Percentiles rank a stretch among this genome's conserved stretches.
These are phyloP conservation scores for Linnemannia zychae DNA, from an alignment of 192 early-diverging fungal species.

Conservation along the genomic window DNA sequence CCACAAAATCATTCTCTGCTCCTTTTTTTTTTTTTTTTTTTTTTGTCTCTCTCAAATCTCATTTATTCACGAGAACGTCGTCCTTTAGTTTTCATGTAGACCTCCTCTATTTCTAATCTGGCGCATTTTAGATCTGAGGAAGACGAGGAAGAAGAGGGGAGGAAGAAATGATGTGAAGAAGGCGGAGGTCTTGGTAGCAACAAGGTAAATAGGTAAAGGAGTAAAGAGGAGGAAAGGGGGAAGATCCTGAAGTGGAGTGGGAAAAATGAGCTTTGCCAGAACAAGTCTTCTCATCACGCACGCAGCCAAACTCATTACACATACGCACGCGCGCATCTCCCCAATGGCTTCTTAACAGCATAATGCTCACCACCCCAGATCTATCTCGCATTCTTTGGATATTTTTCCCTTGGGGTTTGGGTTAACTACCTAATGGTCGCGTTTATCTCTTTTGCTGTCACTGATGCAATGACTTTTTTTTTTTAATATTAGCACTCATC, in stretches of 20 bases:
- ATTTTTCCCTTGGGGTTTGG: neutral
- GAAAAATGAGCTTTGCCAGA: neutral
- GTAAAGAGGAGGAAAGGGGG: neutral
- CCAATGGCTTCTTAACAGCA: neutral
- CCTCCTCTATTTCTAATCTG: slow-evolving; percentile 8
- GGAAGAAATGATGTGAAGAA: neutral
- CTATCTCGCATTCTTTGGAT: neutral
- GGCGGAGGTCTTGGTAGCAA: neutral
- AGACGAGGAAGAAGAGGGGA: neutral
- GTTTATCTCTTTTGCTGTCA: too few species aligned
- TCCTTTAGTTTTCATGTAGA: neutral
- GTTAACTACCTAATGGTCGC: too few species aligned
- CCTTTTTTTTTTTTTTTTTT: neutral
- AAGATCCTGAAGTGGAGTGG: neutral
- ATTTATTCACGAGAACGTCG: too few species aligned
- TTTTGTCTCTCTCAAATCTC: too few species aligned
- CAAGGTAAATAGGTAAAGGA: neutral
- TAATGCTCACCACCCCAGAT: neutral
- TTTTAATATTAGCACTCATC: too few species aligned
- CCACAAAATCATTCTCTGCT: neutral
- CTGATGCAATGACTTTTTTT: too few species aligned
- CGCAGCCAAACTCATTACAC: too few species aligned
- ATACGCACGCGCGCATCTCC: neutral
- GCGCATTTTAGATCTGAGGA: slow-evolving; percentile 7
- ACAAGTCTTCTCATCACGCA: neutral